Percentiles rank a stretch among this genome's conserved stretches.
These are phyloP conservation scores for Nemania diffusa DNA, from an alignment of 2,329 filamentous ascomycete species.

Conservation along the genomic window DNA sequence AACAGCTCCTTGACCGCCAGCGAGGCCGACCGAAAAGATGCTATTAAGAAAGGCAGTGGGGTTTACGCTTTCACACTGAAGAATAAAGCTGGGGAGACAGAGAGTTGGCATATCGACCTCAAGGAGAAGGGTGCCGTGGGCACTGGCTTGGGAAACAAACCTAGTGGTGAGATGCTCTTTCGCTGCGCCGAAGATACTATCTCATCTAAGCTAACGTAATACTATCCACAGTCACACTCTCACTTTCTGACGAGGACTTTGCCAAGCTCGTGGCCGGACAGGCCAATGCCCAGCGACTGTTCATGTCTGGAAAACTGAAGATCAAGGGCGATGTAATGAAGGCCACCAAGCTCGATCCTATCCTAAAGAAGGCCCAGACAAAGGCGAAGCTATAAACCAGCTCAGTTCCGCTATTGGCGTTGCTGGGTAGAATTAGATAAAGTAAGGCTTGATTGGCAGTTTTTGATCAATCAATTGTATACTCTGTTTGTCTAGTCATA, in stretches of 20 bases:
- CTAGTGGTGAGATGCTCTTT: conserved; percentile 72
- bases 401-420: neutral
- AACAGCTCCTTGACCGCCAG: conserved; percentile 73
- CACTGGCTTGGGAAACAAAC: conserved; percentile 81
- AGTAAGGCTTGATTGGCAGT: conserved; percentile 14
- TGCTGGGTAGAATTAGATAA: conserved; percentile 20
- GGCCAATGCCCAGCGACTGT: conserved; percentile 92
- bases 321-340: conserved; percentile 99
- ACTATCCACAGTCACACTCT: conserved; percentile 75
- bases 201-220: conserved; percentile 15
- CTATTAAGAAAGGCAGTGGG: conserved; percentile 87
- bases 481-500: conserved; percentile 31
- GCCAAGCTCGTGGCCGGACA: conserved; percentile 83
- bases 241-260: conserved; percentile 88
- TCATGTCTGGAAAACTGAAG: conserved; percentile 99
- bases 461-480: conserved; percentile 23
- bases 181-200: conserved; percentile 1
- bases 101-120: conserved; percentile 94
- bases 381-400: conserved; percentile 82
- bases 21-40: conserved; percentile 79
- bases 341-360: conserved; percentile 94
- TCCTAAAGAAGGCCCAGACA: conserved; percentile 86
- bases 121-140: conserved; percentile 88
- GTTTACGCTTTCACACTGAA: conserved; percentile 94
- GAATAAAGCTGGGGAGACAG: conserved; percentile 81